These are phyloP conservation scores for Fusarium ambrosium DNA, from an alignment of 2,329 filamentous ascomycete species.

Conservation along the genomic window DNA sequence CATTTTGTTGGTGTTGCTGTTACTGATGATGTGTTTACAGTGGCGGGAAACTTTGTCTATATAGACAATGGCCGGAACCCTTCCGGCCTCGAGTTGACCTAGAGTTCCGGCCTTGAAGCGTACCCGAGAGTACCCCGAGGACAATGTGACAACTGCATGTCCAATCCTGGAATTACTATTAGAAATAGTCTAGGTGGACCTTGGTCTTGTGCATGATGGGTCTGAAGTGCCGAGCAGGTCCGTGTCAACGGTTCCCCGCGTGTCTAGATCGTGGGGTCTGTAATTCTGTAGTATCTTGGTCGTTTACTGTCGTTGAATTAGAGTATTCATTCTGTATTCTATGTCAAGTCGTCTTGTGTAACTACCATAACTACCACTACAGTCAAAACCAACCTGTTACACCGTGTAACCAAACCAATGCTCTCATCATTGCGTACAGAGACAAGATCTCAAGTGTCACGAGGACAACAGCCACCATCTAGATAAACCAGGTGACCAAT, in stretches of 20 bases:
- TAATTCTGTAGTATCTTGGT: background rate
- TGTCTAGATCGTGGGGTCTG: background rate
- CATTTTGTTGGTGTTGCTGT: conserved; percentile 22
- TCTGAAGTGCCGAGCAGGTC: background rate
- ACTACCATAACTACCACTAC: background rate
- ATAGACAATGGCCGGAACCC: conserved; percentile 37
- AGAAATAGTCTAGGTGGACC: conserved; percentile 32
- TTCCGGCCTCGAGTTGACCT: conserved; percentile 21
- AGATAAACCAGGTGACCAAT: conserved; percentile 22
- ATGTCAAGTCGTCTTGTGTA: background rate
- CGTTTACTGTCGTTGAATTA: background rate
- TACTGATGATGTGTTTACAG: background rate
- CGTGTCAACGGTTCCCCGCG: conserved; percentile 1
- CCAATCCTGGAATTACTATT: conserved; percentile 29
- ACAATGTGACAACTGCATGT: conserved; percentile 10
- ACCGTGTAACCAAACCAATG: background rate
- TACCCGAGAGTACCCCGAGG: conserved; percentile 32
- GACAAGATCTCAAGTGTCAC: conserved; percentile 10
- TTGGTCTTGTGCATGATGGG: conserved; percentile 7
- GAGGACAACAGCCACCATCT: conserved; percentile 5
- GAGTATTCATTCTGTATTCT: background rate
- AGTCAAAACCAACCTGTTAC: background rate
- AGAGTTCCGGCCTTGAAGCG: background rate
- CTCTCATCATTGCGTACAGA: background rate
- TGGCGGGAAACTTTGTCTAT: conserved; percentile 21